Evolutionary conservation across 2,329 filamentous ascomycete species (phyloP), one percentile per base, ranked within the genome.

Genomic region (Davidsoniella eucalypti): DNA sequence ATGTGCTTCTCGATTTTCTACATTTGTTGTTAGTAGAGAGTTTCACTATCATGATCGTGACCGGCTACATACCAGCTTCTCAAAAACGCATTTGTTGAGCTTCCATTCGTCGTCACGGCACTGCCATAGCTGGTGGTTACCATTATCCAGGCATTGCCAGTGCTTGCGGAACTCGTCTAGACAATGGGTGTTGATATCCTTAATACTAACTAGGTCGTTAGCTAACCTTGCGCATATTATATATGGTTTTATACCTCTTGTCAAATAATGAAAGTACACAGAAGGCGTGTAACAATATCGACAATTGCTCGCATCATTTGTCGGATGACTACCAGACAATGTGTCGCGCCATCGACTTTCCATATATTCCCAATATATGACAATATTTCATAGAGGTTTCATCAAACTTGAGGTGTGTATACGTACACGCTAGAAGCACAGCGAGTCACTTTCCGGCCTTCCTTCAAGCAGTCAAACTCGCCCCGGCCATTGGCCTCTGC

Each of bases 91-190:
- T 69, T 82, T 83, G 74, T 95, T 98, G 60, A 98, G 71, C 63
- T 81, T 81, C 77, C 86, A 82, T 73, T 98, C 92, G 56, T 76
- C 72, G 61, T 80, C 80, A 60, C 92, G 79, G 72, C 92, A 98
- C 63, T 96, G 87, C 84, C 87, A 98, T 54, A 96, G 71, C 68
- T 94, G 86, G 63, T 98, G 92, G 73, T 98, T 98, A 72, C 93
- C 88, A 70, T 94, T 82, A 63, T 98, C 92, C 52, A 98, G 75
- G 63, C 92, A 98, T 61, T 86, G 75, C 87, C 88, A 98, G 71
- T 98, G 92, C 61, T 78, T 76, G 59, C 86, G 82, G 75, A 98
- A 98, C 67, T 94, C 77, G 55, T 82, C 75, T 51, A 98, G 71
- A 69, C 92, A 98, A 72, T 86, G 79, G 66, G 86, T 90, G 74